phyloP scores from a whole-genome alignment of 371 early-diverging fungal genomes.

The Sporodiniella umbellata region DNA sequence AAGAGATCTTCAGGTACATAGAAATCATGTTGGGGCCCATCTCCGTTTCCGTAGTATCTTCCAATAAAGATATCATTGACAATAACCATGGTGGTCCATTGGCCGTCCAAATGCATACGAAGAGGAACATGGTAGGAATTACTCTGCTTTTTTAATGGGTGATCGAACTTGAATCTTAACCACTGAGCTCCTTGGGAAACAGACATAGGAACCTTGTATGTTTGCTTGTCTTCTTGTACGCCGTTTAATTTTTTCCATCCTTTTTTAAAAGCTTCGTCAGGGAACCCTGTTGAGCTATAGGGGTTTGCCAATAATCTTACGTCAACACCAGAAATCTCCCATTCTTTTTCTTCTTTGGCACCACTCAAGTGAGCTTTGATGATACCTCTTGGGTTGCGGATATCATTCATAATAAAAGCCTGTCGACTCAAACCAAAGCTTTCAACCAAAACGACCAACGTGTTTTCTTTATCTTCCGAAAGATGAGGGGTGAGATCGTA shows the following conservation, averaged over 20 bases:
- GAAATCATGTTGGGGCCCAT: constrained; percentile 74
- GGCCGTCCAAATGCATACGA: constrained; percentile 61
- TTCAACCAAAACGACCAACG: constrained; percentile 68
- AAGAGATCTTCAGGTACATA: constrained; percentile 63
- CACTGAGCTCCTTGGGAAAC: constrained; percentile 31
- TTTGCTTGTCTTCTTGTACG: constrained; percentile 5
- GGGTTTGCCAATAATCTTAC: constrained; percentile 52
- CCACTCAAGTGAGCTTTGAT: constrained; percentile 57
- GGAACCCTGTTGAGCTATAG: constrained; percentile 69
- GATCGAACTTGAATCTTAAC: constrained; percentile 36
- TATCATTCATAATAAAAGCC: constrained; percentile 73
- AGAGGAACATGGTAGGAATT: constrained; percentile 49
- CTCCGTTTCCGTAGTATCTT: constrained; percentile 73
- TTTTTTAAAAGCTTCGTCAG: constrained; percentile 52
- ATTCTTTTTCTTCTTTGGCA: constrained; percentile 21
- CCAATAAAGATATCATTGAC: constrained; percentile 64
- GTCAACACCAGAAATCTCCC: constrained; percentile 83
- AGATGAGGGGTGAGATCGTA: constrained; percentile 42
- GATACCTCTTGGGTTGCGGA: constrained; percentile 75
- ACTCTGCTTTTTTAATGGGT: constrained; percentile 17
- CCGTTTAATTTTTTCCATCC: constrained; percentile 24
- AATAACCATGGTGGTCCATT: constrained; percentile 62
- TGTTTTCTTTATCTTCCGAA: constrained; percentile 35
- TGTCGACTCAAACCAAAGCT: constrained; percentile 77
- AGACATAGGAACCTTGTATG: constrained; percentile 13